These are phyloP conservation scores for Talaromyces pinophilus DNA, from an alignment of 2,329 filamentous ascomycete species.

Conservation along the genomic window DNA sequence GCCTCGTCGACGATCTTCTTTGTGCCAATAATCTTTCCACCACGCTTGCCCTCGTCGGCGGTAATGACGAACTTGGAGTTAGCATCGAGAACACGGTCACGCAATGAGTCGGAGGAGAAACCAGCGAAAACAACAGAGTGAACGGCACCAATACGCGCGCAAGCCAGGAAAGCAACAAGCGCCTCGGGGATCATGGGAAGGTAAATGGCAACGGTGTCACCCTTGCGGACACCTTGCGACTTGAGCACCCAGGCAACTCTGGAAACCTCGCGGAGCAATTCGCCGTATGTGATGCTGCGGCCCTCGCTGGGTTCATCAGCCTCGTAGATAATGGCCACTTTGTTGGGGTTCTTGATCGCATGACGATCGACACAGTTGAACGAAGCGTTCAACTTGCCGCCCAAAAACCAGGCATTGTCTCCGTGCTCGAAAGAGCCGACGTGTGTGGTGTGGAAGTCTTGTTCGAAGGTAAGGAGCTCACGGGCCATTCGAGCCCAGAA, in stretches of 20 bases:
- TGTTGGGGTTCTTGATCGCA: conserved; percentile 90
- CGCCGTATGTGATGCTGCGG: conserved; percentile 86
- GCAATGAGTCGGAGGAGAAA: conserved; percentile 93
- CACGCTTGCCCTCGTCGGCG: conserved; percentile 94
- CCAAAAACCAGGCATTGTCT: conserved; percentile 91
- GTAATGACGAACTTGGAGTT: conserved; percentile 93
- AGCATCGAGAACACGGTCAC: conserved; percentile 90
- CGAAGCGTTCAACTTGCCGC: conserved; percentile 89
- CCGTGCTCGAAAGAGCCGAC: conserved; percentile 74
- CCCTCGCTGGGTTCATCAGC: conserved; percentile 87
- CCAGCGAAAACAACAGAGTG: conserved; percentile 98
- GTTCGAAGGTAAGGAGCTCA: conserved; percentile 85
- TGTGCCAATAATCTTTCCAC: conserved; percentile 93
- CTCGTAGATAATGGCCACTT: conserved; percentile 97
- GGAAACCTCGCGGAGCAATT: conserved; percentile 90
- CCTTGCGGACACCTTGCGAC: conserved; percentile 94
- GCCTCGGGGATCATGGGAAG: conserved; percentile 99
- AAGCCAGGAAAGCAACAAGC: conserved; percentile 85
- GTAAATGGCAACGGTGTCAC: conserved; percentile 96
- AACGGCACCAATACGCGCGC: conserved; percentile 86
- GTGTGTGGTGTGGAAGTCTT: conserved; percentile 87
- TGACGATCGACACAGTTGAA: conserved; percentile 98
- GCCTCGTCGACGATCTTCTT: conserved; percentile 99
- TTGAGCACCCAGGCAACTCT: conserved; percentile 84
- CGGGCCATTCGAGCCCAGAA: conserved; percentile 89